Base-by-base conservation (phyloP, 768 basidiomycete genomes). In the Podaxis sp. region DNA sequence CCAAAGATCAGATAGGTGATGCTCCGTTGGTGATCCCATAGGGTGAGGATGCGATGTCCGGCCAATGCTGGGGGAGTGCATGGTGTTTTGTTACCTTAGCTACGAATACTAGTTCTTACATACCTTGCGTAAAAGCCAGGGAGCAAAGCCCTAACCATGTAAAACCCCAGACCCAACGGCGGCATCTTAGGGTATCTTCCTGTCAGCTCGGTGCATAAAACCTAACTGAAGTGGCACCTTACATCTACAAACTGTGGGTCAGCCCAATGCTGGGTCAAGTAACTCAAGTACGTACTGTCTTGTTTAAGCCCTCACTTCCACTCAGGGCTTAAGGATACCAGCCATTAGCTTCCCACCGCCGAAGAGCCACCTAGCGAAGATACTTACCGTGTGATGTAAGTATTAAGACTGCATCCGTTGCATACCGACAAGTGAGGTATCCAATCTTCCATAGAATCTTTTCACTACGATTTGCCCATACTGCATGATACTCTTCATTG, bases 1-100 rank as follows among this genome's bases (percentile, higher is more conserved):
- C 44, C 44, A 19, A 46, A 62, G 1, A 62, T 26, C 12, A 9
- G 36, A 3, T n/a, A 42, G 8, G 13, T 54, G 42, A 62, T 48
- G 8, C 30, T 15, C 6, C 52, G 30, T 13, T 53, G 61, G 33
- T 62, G 61, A 4, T 56, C 53, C 61, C 61, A 62, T 36, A 62
- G 26, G 2, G 61, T 55, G 28, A 54, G 61, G 40, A 62, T 55
- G 8, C 44, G 61, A 24, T 62, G 33, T 19, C 52, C 61, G 0
- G 38, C 61, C 22, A 62, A 17, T 9, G 53, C 61, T 62, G 19
- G 19, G 54, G n/a, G 11, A 55, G 2, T 12, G 22, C 8, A n/a
- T n/a, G 36, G n/a, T 22, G 54, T 40, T n/a, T 2, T 19, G 39
- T 7, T 4, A 19, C 19, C 11, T 11, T 22, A 6, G 3, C 19